Evolutionary conservation across 2,329 filamentous ascomycete genomes (phyloP).

Genomic region (Trichoderma sp.): DNA sequence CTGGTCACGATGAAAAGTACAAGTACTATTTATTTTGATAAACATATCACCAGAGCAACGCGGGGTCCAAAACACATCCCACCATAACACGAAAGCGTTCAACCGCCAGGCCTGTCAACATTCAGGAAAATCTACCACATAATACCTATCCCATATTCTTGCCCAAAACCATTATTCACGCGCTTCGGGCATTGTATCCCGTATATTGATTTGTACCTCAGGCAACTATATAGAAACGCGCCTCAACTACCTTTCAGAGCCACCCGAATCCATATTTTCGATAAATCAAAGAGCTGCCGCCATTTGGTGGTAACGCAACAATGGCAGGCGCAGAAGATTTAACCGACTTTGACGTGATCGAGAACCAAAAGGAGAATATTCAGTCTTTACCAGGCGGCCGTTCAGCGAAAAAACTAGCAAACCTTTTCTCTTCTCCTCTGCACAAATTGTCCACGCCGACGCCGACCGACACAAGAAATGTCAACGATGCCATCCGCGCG

Average conservation of each 20-base stretch:
- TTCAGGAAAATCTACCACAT: not conserved
- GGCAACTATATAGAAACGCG: not conserved
- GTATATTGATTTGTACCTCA: not conserved
- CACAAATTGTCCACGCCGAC: constrained; percentile 65
- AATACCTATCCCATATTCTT: not conserved
- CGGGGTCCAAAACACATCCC: constrained; percentile 22
- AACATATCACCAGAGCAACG: constrained; percentile 23
- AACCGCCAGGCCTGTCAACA: constrained; percentile 7
- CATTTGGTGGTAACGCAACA: constrained; percentile 42
- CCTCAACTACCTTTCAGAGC: not conserved
- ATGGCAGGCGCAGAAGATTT: constrained; percentile 59
- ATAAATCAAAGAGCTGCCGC: constrained; percentile 15
- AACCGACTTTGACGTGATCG: constrained; percentile 87
- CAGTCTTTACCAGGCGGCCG: constrained; percentile 85
- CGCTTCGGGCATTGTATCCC: not conserved
- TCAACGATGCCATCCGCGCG: constrained; percentile 78
- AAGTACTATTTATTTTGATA: not conserved
- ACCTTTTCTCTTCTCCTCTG: constrained; percentile 71
- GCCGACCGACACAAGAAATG: constrained; percentile 72
- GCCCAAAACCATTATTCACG: not conserved
- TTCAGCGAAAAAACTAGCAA: constrained; percentile 85
- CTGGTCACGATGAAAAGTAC: not conserved
- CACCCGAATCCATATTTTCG: not conserved
- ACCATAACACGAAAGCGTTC: not conserved
- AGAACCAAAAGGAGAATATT: constrained; percentile 97